phyloP scores from a whole-genome alignment of 257 asterid species.

The Salvia rosmarinus region DNA sequence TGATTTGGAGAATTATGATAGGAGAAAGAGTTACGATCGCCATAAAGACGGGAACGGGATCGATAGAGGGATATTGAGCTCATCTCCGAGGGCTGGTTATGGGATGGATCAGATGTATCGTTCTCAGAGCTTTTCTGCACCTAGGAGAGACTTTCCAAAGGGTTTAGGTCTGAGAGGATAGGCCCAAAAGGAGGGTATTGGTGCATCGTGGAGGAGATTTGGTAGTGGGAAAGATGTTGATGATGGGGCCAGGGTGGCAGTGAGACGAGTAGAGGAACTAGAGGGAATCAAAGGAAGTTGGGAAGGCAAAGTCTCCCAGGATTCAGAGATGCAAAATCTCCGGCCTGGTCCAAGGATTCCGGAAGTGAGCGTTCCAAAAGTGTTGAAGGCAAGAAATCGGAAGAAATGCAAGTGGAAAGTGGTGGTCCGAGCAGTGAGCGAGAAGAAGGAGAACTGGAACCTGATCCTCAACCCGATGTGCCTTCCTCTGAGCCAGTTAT shows the following conservation, averaged over 20 bases:
- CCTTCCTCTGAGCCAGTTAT: slow-evolving; percentile 42
- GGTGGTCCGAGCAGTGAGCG: slow-evolving; percentile 72
- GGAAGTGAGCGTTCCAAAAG: slow-evolving; percentile 92
- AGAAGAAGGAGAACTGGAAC: slow-evolving; percentile 98
- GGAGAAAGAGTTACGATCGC: slow-evolving; percentile 78
- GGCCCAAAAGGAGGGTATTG: slow-evolving; percentile 84
- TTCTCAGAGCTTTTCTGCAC: slow-evolving; percentile 83
- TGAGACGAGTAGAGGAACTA: slow-evolving; percentile 62
- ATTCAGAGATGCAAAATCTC: slow-evolving; percentile 68
- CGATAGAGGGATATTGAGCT: slow-evolving; percentile 68
- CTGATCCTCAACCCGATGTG: slow-evolving; percentile 66
- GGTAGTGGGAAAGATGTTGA: slow-evolving; percentile 77
- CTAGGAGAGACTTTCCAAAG: slow-evolving; percentile 94
- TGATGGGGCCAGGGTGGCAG: slow-evolving; percentile 61
- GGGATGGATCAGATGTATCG: slow-evolving; percentile 73
- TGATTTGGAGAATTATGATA: slow-evolving; percentile 66
- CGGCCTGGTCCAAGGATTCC: slow-evolving; percentile 94
- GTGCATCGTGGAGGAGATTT: slow-evolving; percentile 85
- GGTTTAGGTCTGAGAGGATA: slow-evolving; percentile 95
- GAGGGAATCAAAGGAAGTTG: slow-evolving; percentile 60
- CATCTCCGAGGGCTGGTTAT: slow-evolving; percentile 75
- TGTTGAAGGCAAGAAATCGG: slow-evolving; percentile 70
- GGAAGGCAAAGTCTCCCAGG: slow-evolving; percentile 71
- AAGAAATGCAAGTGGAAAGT: slow-evolving; percentile 65
- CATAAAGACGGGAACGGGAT: slow-evolving; percentile 62